Evolutionary conservation across 2,329 filamentous ascomycete species (phyloP).

Genomic region (Fusarium sarcochroum): DNA sequence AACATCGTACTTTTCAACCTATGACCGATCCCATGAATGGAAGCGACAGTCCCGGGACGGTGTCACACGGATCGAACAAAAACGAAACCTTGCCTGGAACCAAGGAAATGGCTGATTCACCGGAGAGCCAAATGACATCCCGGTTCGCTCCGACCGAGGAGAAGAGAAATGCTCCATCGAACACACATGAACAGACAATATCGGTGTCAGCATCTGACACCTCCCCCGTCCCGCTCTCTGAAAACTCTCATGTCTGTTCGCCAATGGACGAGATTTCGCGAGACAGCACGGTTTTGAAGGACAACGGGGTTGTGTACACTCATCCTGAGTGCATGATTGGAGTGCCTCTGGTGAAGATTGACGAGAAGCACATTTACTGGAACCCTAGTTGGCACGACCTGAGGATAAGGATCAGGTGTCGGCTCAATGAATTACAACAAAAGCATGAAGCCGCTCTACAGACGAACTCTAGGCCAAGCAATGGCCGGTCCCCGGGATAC

Average conservation of each 20-base stretch:
- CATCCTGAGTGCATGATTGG: constrained; percentile 67
- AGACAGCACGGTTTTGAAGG: constrained; percentile 59
- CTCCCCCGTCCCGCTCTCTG: constrained; percentile 24
- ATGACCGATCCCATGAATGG: too few species aligned
- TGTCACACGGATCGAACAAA: too few species aligned
- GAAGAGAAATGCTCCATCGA: constrained; percentile 48
- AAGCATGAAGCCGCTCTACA: constrained; percentile 60
- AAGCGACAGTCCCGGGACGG: too few species aligned
- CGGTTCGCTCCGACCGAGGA: constrained; percentile 53
- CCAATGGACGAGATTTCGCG: constrained; percentile 60
- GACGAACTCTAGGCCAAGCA: too few species aligned
- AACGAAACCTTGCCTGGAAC: constrained; percentile 42
- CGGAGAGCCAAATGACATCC: constrained; percentile 45
- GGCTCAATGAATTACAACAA: constrained; percentile 63
- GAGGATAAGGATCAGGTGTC: constrained; percentile 58
- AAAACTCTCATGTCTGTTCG: too few species aligned
- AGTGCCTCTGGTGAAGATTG: constrained; percentile 67
- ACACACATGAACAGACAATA: constrained; percentile 47
- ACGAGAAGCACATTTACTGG: constrained; percentile 67
- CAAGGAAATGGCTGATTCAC: constrained; percentile 47
- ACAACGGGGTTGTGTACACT: constrained; percentile 65
- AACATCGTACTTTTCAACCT: too few species aligned
- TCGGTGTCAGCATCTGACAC: constrained; percentile 45
- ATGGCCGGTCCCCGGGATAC: constrained; percentile 60
- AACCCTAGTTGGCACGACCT: constrained; percentile 66